Base-by-base conservation (phyloP, 768 basidiomycete genomes). In the Rhodosporidiobolus odoratus region DNA sequence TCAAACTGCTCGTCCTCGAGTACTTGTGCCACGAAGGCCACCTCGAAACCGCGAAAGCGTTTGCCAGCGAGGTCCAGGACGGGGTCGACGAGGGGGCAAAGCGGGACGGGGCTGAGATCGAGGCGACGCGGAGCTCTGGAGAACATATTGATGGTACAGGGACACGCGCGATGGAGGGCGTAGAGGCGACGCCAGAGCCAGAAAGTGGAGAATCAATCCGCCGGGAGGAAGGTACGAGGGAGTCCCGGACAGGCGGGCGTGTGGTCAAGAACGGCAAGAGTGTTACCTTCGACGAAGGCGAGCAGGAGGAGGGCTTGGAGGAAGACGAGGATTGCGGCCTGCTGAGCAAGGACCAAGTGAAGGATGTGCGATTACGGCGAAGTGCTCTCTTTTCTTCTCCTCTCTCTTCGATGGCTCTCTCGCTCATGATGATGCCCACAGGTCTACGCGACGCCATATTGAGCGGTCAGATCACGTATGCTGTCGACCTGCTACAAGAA, bases 401-500 rank as follows among this genome's bases (percentile, higher is more conserved):
- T 45, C 47, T 13, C 40, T 32, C 27, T 19, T 30, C 23, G 2
- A 5, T 23, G 40, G 10, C 19, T 21, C 35, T 6, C 17, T 8
- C 54, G n/a, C 3, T 25, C 21, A 4, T 13, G 6, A 6, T 10
- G 15, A 9, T n/a, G 2, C 30, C 43, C 25, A 21, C 68, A 96
- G 93, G 85, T 53, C 89, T 94, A 58, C 84, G 86, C 64, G 81
- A 79, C 50, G 81, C 84, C 73, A 87, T 95, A 34, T 84, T 94
- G 15, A 84, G 84, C 1, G 93, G 93, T 21, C 84, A 83, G n/a
- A 85, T 94, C 45, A 84, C 86, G 63, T 84, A 87, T 35, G 91
- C 92, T 4, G 86, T 84, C 21, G 81, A 80, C 4, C 81, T 88
- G 25, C 82, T 95, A 48, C 84, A 90, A 71, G 79, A 80, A 34